Base-by-base conservation (phyloP, 1,139 yeast genomes). In the Nakaseomyces sp. region DNA sequence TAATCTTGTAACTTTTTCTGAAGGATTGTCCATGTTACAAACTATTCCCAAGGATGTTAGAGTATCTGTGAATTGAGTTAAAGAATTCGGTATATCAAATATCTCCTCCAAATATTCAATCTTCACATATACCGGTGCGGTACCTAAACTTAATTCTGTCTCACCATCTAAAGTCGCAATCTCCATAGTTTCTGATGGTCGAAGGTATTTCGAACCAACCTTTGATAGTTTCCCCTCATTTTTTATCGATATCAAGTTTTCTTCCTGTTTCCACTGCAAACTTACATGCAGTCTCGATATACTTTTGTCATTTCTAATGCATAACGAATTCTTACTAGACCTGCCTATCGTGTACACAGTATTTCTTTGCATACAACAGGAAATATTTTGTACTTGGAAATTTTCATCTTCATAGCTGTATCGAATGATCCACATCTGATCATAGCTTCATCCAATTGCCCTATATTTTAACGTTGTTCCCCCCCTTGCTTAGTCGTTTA, bases 221-320 rank as follows among this genome's bases (percentile, higher is more conserved):
- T 45, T 51, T 2, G 64, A 57, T 15, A 59, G 41, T 44, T 58
- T 59, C 4, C 65, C 64, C 16, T 43, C 44, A 45, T 58, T 60
- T 1, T 39, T 40, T 13, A 58, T 28, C 4, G n/a, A 4, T 3
- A 53, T 35, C 2, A 7, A 18, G 10, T 28, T 32, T 10, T 36
- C 36, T 16, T 42, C 39, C 1, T 40, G 40, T 2, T 35, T 28
- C 57, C 57, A 56, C 22, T 40, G 35, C 4, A 60, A 22, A 10
- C 43, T 42, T 4, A 61, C 37, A 42, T 61, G 65, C 16, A 56
- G 49, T 20, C 65, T 50, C 3, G 65, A 61, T 35, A 61, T 58
- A 41, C 64, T 59, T 38, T 59, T 60, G 36, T 61, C 64, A 41
- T 58, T 55, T 35, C 56, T 57, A 16, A 60, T 54, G 15, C 39